A percentile compares a stretch with the other conserved stretches of the same genome.
phyloP scores from a whole-genome alignment of 768 basidiomycete species.

The Tulasnella sp. region DNA sequence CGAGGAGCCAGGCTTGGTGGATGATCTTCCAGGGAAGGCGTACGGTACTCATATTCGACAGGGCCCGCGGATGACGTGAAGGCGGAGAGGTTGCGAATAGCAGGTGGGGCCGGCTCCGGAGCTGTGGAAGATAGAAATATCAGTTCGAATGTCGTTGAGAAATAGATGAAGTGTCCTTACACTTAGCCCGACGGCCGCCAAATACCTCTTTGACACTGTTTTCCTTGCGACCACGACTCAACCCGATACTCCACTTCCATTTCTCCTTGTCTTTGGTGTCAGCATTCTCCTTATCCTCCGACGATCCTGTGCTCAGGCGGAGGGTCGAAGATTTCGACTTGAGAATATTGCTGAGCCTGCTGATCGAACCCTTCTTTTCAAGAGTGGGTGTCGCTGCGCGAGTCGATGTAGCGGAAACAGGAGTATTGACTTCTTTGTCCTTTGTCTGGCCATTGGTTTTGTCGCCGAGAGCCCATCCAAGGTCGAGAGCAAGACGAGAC shows the following conservation, averaged over 20 bases:
- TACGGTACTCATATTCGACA: slow-evolving; percentile 16
- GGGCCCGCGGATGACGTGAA: slow-evolving; percentile 29
- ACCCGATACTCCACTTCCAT: slow-evolving; percentile 66
- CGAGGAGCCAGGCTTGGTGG: slow-evolving; percentile 13
- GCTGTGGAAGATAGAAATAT: neutral
- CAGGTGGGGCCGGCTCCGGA: slow-evolving; percentile 22
- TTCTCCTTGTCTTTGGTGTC: slow-evolving; percentile 39
- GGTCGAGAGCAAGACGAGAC: slow-evolving; percentile 54
- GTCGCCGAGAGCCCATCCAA: slow-evolving; percentile 52
- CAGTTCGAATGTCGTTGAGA: slow-evolving; percentile 45
- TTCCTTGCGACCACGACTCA: slow-evolving; percentile 62
- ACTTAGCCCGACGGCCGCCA: slow-evolving; percentile 28
- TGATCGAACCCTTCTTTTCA: slow-evolving; percentile 31
- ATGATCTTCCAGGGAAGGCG: slow-evolving; percentile 21
- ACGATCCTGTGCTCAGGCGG: neutral
- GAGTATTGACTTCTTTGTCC: slow-evolving; percentile 16
- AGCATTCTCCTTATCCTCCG: neutral
- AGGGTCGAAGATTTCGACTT: slow-evolving; percentile 18
- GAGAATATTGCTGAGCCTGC: slow-evolving; percentile 19
- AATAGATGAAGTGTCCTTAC: slow-evolving; percentile 19
- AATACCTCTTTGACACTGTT: slow-evolving; percentile 39
- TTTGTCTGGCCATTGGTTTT: slow-evolving; percentile 52
- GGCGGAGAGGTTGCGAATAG: slow-evolving; percentile 29
- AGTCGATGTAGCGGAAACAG: slow-evolving; percentile 31
- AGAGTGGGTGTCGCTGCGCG: slow-evolving; percentile 34